phyloP scores from a whole-genome alignment of 2,329 filamentous ascomycete genomes.

The Colletotrichum costaricense region DNA sequence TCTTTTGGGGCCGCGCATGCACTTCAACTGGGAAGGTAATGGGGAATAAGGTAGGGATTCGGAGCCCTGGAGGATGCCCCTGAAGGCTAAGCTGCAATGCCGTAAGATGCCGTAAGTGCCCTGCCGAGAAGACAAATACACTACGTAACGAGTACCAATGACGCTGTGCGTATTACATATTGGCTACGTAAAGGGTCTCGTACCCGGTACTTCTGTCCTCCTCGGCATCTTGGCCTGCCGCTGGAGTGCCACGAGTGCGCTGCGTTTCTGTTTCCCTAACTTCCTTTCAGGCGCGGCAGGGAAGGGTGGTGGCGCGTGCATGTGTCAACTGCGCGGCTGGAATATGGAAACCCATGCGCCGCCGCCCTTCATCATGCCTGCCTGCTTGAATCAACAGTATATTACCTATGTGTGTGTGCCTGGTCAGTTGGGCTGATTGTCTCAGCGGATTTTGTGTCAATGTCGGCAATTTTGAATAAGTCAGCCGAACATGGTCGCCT shows the following conservation, averaged over 20 bases:
- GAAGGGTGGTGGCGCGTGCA: conserved; percentile 3
- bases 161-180: conserved; percentile 6
- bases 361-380: background rate
- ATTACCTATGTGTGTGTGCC: background rate
- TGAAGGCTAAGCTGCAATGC: background rate
- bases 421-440: background rate
- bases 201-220: conserved; percentile 12
- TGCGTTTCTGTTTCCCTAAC: background rate
- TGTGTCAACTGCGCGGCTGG: conserved; percentile 13
- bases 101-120: conserved; percentile 5
- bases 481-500: background rate
- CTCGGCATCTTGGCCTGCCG: background rate
- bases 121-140: background rate
- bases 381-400: background rate
- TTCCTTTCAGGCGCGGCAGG: too few relatives aligned
- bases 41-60: background rate
- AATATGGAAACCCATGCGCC: background rate
- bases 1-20: background rate
- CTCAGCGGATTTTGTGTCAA: background rate
- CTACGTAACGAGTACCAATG: conserved; percentile 23
- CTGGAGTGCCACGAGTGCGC: background rate
- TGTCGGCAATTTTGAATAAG: background rate
- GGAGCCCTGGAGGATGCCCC: background rate
- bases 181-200: background rate
- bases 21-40: background rate